Conservation (phyloP, 2,329 filamentous ascomycete genomes). For the Talaromyces amestolkiae region DNA sequence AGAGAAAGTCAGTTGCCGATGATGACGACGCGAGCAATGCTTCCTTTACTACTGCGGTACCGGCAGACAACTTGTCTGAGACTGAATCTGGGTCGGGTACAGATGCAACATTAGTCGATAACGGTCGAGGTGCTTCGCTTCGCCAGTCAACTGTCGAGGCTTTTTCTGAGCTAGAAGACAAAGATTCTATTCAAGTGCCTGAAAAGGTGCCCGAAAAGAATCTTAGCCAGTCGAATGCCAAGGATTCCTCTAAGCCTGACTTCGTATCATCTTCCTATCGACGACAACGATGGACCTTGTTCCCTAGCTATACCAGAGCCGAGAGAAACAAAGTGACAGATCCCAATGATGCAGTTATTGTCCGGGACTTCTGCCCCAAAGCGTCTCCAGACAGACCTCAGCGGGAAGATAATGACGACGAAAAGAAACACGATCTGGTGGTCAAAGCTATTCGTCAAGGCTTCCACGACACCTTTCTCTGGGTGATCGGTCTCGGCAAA, state of each 20-base stretch:
- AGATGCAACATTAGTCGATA: not conserved
- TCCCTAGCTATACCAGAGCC: constrained; percentile 22
- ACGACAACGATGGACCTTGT: constrained; percentile 25
- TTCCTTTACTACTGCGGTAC: not conserved
- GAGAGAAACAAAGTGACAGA: constrained; percentile 21
- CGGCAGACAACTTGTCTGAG: not conserved
- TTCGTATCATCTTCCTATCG: not conserved
- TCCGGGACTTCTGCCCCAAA: constrained; percentile 23
- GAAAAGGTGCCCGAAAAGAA: not conserved
- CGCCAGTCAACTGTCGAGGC: not conserved
- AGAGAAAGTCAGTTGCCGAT: not conserved
- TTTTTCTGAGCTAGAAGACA: not conserved
- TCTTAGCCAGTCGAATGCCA: not conserved
- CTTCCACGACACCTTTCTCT: constrained; percentile 14
- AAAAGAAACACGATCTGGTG: constrained; percentile 7
- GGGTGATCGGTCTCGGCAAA: constrained; percentile 15
- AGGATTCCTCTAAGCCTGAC: not conserved
- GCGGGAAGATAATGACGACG: constrained; percentile 3
- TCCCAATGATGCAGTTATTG: constrained; percentile 22
- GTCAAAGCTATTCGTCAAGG: constrained; percentile 19
- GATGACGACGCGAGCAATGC: constrained; percentile 20
- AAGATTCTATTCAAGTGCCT: not conserved
- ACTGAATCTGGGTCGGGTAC: not conserved
- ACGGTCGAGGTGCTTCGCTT: not conserved
- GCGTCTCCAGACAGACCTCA: constrained; percentile 17